These are phyloP conservation scores for Dactylellina leptospora DNA, from an alignment of 2,329 filamentous ascomycete species.

Conservation along the genomic window DNA sequence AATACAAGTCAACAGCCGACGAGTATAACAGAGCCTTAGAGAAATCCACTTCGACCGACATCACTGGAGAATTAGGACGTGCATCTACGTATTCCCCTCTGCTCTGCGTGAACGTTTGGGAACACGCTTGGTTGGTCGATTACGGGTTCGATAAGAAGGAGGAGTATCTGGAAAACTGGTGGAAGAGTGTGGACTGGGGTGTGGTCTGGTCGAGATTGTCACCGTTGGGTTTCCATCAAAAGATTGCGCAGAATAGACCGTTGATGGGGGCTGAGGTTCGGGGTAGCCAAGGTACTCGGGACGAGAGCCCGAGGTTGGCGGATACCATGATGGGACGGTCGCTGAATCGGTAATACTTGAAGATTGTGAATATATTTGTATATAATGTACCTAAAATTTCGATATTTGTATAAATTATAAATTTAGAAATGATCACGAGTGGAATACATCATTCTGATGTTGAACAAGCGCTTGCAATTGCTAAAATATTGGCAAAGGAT, in stretches of 20 bases:
- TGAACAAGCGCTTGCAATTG: no score
- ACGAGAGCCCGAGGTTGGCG: conserved; percentile 6
- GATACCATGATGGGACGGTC: conserved; percentile 14
- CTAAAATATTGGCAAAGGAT: no score
- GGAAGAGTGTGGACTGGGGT: conserved; percentile 86
- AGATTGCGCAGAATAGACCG: conserved; percentile 4
- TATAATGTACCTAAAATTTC: conserved; percentile 17
- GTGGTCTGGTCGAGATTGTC: conserved; percentile 66
- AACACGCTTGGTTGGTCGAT: conserved; percentile 89
- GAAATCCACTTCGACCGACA: conserved; percentile 57
- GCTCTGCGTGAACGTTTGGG: conserved; percentile 94
- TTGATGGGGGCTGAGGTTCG: conserved; percentile 13
- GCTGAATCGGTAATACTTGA: neutral
- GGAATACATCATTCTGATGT: no score
- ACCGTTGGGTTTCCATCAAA: conserved; percentile 20
- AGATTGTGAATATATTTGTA: conserved; percentile 8
- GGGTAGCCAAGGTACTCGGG: neutral
- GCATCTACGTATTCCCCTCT: conserved; percentile 75
- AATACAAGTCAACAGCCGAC: conserved; percentile 53
- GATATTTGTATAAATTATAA: no score
- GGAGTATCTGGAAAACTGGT: conserved; percentile 81
- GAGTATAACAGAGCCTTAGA: conserved; percentile 57
- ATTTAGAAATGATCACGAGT: no score
- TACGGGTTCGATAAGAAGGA: conserved; percentile 80
- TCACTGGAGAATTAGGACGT: conserved; percentile 67